Evolutionary conservation across 768 basidiomycete genomes (phyloP).

Genomic region (Hydnomerulius pinastri): DNA sequence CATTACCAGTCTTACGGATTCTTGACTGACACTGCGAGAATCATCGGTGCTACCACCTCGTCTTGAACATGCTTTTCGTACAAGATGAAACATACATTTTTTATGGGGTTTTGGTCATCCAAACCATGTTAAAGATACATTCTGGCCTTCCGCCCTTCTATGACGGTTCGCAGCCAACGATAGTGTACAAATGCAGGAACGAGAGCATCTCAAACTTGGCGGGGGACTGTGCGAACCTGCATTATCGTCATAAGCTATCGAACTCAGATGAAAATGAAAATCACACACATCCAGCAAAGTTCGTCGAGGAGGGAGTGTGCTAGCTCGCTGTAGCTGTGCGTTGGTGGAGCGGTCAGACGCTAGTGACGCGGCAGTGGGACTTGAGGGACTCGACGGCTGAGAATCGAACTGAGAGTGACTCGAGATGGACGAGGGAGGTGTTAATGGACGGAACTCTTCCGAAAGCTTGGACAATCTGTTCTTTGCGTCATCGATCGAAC

Average conservation of each 20-base stretch:
- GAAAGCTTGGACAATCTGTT: not conserved
- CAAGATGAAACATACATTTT: not conserved
- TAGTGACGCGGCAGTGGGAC: not conserved
- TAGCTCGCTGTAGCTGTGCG: not conserved
- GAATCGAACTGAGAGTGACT: not conserved
- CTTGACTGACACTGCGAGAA: conserved; percentile 39
- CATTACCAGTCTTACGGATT: conserved; percentile 52
- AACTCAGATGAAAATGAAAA: not conserved
- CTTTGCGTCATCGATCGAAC: not conserved
- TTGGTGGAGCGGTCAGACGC: not conserved
- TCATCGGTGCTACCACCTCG: conserved; percentile 21
- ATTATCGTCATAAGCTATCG: conserved; percentile 6
- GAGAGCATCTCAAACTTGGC: not conserved
- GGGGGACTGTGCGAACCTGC: not conserved
- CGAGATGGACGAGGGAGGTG: not conserved
- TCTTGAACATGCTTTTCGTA: not conserved
- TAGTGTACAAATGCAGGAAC: not conserved
- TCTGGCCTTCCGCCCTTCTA: not conserved
- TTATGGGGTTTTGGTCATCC: not conserved
- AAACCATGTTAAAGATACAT: not conserved
- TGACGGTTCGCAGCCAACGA: not conserved
- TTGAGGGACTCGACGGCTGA: not conserved
- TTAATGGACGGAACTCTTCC: not conserved
- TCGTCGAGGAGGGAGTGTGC: not conserved
- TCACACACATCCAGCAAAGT: conserved; percentile 7